Evolutionary conservation across 208 protist genomes (phyloP), one percentile per base, ranked within the genome.

Genomic region (Naegleria gruberi): DNA sequence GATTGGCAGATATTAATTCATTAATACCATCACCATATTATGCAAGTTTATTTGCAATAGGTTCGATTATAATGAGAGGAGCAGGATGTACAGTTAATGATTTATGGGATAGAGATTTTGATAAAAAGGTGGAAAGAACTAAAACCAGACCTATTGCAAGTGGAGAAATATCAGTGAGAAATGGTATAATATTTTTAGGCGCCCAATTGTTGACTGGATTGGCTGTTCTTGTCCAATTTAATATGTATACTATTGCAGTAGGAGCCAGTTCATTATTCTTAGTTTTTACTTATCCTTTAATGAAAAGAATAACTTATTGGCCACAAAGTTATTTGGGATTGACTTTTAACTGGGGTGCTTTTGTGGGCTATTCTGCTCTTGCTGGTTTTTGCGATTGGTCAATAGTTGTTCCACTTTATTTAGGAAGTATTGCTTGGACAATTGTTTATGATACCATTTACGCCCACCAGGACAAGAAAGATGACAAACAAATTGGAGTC

Each of bases 371-470:
- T 85, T 84, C 91, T 19, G 92, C 95, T 0, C 89, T 94, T 4
- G 34, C 37, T 0, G 95, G 94, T 26, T 85, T 42, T 1, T 47
- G 87, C 37, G 82, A 93, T 65, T 91, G 40, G 65, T 26, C 7
- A 2, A 87, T 93, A 5, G 85, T 92, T 12, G 23, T 91, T 6
- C 93, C 94, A 34, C 57, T 97, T 19, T 97, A 97, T 85, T 81
- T 89, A 4, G 82, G 91, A 8, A 89, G 93, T 74, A 90, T 97
- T 30, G 45, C 44, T 43, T 97, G 95, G 95, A 97, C 96, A 30
- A 40, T 97, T 23, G 85, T 94, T n/a, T 97, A 97, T 91, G 96
- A 97, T 90, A 97, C 96, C 19, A 95, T 97, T 47, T 97, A 97
- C 90, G 95, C 94, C 8, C 95, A 96, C 88, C 95, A 96, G 86